These are phyloP conservation scores for Aspergillus indologenus DNA, from an alignment of 495 filamentous ascomycete genomes.

Conservation along the genomic window DNA sequence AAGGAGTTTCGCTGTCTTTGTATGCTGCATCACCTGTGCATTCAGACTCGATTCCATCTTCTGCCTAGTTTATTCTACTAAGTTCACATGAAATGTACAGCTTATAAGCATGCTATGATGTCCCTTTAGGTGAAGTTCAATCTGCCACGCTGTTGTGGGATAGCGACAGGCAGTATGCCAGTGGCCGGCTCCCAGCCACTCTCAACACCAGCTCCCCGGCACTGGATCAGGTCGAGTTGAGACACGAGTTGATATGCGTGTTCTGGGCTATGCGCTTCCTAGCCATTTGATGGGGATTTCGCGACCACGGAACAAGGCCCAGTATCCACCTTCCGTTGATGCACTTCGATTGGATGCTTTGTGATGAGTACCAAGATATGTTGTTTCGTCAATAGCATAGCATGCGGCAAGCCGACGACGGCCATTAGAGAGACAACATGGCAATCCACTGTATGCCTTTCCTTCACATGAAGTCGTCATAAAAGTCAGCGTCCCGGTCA, in stretches of 20 bases:
- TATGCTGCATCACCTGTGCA: not conserved
- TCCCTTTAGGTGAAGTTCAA: not conserved
- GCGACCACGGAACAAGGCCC: not conserved
- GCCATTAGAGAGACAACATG: not conserved
- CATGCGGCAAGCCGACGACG: not conserved
- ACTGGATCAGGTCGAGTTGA: not conserved
- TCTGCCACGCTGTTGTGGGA: not conserved
- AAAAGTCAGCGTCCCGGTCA: conserved; percentile 47
- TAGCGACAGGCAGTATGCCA: not conserved
- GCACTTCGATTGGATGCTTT: not conserved
- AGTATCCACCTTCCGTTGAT: not conserved
- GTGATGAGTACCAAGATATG: not conserved
- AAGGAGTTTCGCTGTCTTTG: not conserved
- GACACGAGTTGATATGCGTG: not conserved
- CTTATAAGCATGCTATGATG: not conserved
- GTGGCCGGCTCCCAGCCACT: not conserved
- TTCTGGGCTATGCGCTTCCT: not conserved
- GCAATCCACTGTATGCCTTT: not conserved
- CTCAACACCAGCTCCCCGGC: not conserved
- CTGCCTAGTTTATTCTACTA: not conserved
- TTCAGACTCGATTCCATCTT: not conserved
- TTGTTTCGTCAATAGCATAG: not conserved
- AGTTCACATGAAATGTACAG: not conserved
- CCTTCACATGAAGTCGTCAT: conserved; percentile 56
- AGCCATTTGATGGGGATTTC: not conserved